Evolutionary conservation across 768 basidiomycete species (phyloP), one percentile per base, ranked within the genome.

Genomic region (Tricholoma furcatifolium): DNA sequence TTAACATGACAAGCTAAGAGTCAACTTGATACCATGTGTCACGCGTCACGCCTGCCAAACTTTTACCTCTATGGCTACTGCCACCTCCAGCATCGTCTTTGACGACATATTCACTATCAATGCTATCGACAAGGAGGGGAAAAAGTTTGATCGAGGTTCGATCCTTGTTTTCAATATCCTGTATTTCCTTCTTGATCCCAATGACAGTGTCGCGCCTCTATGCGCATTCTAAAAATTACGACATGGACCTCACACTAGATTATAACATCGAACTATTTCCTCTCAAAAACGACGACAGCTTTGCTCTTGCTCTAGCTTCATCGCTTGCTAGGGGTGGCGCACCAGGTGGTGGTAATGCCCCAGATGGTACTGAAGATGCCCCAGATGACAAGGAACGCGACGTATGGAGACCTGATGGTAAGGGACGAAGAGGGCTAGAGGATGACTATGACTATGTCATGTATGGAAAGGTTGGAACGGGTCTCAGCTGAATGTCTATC

Each of bases 371-470:
- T 9, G 70, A 70, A 2, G 81, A 80, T 9, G 83, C 84, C 4
- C 60, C 67, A 23, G 82, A 84, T 20, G 88, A 90, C 62, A 84
- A 90, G 67, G 88, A 91, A 59, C 73, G 85, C 50, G 79, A 89
- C 64, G 81, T 87, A 15, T 93, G 91, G 91, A 73, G 91, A 63
- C 91, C 91, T 46, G 91, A 91, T 64, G 87, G 86, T 34, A 93
- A 86, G 70, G 91, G 82, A 12, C 80, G 77, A 59, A 78, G 81
- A 65, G 95, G 86, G 10, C 67, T 99, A 23, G 96, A 98, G 58
- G 89, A 93, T 53, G 94, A 98, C 59, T 99, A 93, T 64, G 95
- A 98, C 65, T 99, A 98, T 75, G 96, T 99, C 59, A 98, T 98
- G 94, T 94, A 92, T 67, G 96, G 96, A 30, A 98, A 95, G 85